phyloP scores from a whole-genome alignment of 1,139 yeast species.

The Debaryomyces subglobosus region DNA sequence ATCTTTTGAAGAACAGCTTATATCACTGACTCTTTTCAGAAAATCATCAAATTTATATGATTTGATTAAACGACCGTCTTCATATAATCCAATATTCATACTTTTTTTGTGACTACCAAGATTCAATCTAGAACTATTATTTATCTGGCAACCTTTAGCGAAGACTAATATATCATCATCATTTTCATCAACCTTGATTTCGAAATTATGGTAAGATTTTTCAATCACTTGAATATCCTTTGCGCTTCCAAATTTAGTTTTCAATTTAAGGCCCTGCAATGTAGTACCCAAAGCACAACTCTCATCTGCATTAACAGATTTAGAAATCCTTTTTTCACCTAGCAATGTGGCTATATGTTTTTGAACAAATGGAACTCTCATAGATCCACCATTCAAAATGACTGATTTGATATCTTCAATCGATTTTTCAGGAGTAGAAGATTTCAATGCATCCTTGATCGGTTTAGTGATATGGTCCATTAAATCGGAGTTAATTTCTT shows the following conservation, averaged over 20 bases:
- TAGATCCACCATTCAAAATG: constrained; percentile 87
- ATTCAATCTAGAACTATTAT: constrained; percentile 29
- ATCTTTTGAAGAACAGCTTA: constrained; percentile 47
- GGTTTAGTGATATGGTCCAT: constrained; percentile 56
- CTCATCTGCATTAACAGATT: constrained; percentile 94
- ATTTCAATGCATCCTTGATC: constrained; percentile 52
- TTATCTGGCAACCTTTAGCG: constrained; percentile 42
- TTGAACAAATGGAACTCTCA: constrained; percentile 89
- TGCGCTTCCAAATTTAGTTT: constrained; percentile 55
- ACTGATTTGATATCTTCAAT: constrained; percentile 61
- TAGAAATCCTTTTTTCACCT: constrained; percentile 69
- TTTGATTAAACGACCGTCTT: constrained; percentile 54
- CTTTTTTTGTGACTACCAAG: constrained; percentile 36
- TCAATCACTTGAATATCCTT: constrained; percentile 67
- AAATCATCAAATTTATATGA: constrained; percentile 35
- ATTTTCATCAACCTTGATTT: constrained; percentile 35
- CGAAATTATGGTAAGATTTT: constrained; percentile 49
- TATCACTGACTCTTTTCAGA: constrained; percentile 39
- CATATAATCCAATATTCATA: constrained; percentile 51
- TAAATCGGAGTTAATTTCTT: constrained; percentile 52
- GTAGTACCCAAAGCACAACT: constrained; percentile 91
- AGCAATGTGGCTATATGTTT: constrained; percentile 54
- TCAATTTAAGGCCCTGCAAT: constrained; percentile 66
- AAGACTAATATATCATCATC: constrained; percentile 42
- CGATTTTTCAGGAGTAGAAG: constrained; percentile 27